Base-by-base conservation (phyloP, 345 rosid genomes). In the Eucalyptus camaldulensis region DNA sequence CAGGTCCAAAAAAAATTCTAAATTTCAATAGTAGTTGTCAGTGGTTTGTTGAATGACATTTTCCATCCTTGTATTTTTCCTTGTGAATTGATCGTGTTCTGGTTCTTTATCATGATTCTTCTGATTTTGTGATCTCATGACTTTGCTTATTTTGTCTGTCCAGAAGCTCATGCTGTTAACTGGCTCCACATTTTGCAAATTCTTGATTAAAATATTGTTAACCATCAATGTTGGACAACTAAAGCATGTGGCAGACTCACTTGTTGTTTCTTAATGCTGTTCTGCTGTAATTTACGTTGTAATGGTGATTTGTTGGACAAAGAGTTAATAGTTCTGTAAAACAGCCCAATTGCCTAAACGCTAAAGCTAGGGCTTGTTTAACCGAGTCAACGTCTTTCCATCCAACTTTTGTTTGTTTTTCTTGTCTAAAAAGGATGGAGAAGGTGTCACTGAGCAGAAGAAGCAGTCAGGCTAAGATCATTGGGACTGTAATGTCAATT, bases 401-500 rank as follows among this genome's bases (percentile, higher is more conserved):
- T 69, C 12, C 80, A 69, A 69, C 37, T 33, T 69, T 69, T 69
- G 80, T 16, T 33, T 69, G 80, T 69, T 69, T 65, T 69, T 69
- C 44, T n/a, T 2, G 44, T 69, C 58, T 33, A 47, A 31, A 40
- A 53, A 88, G 95, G 85, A 92, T 93, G 95, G 95, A 94, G 89
- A 91, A 86, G 47, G 49, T 94, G 47, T 91, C 89, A 50, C 25
- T 90, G 8, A 87, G 87, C 54, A 92, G 88, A 89, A 62, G 90
- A 89, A 92, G 88, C 88, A 91, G 91, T 80, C 88, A 92, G 89
- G 94, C 91, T 88, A 94, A 93, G 92, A 88, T 92, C 76, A 50
- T 93, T 40, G 95, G 95, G 10, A 93, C 95, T 51, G 72, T 90
- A 88, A 33, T 92, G 25, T 94, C 93, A 21, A 92, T 94, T 87